Evolutionary conservation across 1,139 yeast genomes (phyloP).

Genomic region (Kluyveromyces sp.): DNA sequence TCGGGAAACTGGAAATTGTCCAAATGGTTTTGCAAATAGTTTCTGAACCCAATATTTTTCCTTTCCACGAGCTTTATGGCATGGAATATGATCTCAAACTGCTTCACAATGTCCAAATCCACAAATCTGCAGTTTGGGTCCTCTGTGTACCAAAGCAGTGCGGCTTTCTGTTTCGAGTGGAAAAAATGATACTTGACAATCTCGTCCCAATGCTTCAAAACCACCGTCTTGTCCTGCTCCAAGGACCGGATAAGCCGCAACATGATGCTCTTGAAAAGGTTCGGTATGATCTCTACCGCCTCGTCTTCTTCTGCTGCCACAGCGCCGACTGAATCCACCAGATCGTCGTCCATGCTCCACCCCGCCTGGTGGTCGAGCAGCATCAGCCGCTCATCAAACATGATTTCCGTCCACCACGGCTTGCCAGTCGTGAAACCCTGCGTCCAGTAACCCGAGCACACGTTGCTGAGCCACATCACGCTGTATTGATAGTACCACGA

Average conservation of each 20-base stretch:
- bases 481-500: slow-evolving; percentile 31
- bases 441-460: slow-evolving; percentile 26
- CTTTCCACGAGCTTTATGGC: slow-evolving; percentile 35
- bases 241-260: slow-evolving; percentile 36
- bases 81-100: slow-evolving; percentile 41
- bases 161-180: slow-evolving; percentile 1
- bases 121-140: slow-evolving; percentile 33
- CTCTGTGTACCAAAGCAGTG: slow-evolving; percentile 35
- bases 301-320: neutral
- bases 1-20: slow-evolving; percentile 26
- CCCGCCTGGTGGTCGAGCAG: slow-evolving; percentile 17
- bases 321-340: neutral
- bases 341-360: slow-evolving; percentile 4
- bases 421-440: slow-evolving; percentile 14
- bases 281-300: slow-evolving; percentile 15
- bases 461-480: slow-evolving; percentile 30
- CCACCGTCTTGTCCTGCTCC: slow-evolving; percentile 28
- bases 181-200: slow-evolving; percentile 36
- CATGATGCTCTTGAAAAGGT: slow-evolving; percentile 24
- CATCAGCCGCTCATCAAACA: slow-evolving; percentile 26
- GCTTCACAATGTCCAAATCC: slow-evolving; percentile 37
- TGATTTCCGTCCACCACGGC: slow-evolving; percentile 25
- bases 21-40: slow-evolving; percentile 31
- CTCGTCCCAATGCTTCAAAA: slow-evolving; percentile 39
- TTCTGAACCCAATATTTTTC: slow-evolving; percentile 29